These are phyloP conservation scores for Vararia minispora DNA, from an alignment of 768 basidiomycete species.

Conservation along the genomic window DNA sequence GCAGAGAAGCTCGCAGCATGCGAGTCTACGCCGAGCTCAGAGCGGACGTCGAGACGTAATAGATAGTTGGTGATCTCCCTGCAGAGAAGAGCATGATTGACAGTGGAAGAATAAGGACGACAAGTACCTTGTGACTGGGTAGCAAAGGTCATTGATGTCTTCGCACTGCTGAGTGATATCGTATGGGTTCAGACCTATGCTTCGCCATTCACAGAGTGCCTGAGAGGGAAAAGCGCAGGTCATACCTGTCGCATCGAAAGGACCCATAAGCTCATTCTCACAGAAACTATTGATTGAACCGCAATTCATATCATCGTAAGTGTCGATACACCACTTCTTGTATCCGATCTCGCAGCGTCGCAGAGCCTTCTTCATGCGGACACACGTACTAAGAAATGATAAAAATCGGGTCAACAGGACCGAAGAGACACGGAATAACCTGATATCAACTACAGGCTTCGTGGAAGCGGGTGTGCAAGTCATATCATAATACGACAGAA, in stretches of 20 bases:
- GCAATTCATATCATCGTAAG: constrained; percentile 33
- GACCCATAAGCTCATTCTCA: constrained; percentile 13
- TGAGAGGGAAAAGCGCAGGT: not conserved
- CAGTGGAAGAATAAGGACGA: not conserved
- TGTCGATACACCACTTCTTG: constrained; percentile 29
- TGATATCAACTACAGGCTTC: constrained; percentile 36
- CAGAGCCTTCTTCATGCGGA: constrained; percentile 32
- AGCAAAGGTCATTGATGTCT: constrained; percentile 44
- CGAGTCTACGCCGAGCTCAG: constrained; percentile 51
- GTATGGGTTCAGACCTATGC: constrained; percentile 42
- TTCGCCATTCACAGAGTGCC: constrained; percentile 16
- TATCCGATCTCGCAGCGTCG: constrained; percentile 34
- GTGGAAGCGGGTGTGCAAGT: constrained; percentile 40
- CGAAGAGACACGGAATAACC: constrained; percentile 13
- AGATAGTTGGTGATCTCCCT: constrained; percentile 56
- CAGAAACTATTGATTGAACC: constrained; percentile 31
- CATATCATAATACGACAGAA: constrained; percentile 38
- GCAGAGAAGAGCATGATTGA: not conserved
- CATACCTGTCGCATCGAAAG: constrained; percentile 21
- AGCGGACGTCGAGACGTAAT: constrained; percentile 40
- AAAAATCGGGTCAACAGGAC: not conserved
- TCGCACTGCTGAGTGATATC: constrained; percentile 57
- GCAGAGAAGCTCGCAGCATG: constrained; percentile 25
- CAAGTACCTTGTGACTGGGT: constrained; percentile 37
- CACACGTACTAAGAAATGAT: constrained; percentile 23